Conservation (phyloP, 225 moss, liverwort and hornwort genomes). For the Thuidium tamariscinum region DNA sequence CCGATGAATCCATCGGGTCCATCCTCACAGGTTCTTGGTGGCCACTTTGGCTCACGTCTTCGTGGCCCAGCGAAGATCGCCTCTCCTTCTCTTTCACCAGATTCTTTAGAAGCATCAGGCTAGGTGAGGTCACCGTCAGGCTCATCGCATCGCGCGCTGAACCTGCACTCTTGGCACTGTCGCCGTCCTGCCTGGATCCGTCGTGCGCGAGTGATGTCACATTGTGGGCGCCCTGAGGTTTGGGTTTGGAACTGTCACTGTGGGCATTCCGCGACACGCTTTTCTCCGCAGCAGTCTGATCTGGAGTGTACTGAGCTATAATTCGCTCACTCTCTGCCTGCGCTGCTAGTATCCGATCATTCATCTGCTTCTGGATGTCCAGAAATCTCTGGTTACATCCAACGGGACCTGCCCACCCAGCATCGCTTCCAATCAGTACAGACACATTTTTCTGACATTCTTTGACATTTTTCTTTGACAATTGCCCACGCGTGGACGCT, state of each 20-base stretch:
- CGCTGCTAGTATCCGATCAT: conserved; percentile 23
- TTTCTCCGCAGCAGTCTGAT: not conserved
- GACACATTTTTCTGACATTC: not conserved
- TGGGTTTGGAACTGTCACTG: not conserved
- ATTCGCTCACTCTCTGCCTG: conserved; percentile 38
- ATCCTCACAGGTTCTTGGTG: not conserved
- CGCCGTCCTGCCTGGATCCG: not conserved
- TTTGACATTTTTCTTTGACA: too few relatives aligned
- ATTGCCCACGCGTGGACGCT: not conserved
- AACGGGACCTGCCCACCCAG: not conserved
- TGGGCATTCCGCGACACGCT: not conserved
- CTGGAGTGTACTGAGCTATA: conserved; percentile 23
- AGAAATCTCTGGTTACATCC: conserved; percentile 31
- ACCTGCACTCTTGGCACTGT: not conserved
- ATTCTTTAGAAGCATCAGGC: conserved; percentile 22
- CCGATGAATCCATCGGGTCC: not conserved
- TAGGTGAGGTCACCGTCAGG: conserved; percentile 18
- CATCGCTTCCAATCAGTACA: not conserved
- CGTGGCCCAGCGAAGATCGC: not conserved
- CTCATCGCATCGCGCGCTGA: conserved; percentile 8
- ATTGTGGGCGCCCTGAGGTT: not conserved
- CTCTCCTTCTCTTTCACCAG: conserved; percentile 44
- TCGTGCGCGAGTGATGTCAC: not conserved
- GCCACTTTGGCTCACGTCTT: not conserved
- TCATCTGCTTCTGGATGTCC: conserved; percentile 46